Evolutionary conservation across 495 filamentous ascomycete species (phyloP).

Genomic region (Penicillium ochrochloron): DNA sequence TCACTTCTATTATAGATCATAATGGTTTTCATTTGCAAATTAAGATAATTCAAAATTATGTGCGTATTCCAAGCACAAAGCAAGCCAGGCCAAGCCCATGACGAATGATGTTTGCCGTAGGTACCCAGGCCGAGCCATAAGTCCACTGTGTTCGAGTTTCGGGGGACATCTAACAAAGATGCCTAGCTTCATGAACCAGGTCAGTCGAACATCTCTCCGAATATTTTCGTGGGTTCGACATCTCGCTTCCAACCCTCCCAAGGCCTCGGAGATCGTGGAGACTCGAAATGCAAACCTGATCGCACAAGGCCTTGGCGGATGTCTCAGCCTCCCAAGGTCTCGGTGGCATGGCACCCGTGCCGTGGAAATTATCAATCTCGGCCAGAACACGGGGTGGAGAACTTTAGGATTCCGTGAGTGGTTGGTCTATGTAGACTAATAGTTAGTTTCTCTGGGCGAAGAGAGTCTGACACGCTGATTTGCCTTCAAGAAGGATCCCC

Average conservation of each 20-base stretch:
- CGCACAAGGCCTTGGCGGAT: not conserved
- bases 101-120: too few species aligned
- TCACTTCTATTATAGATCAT: not conserved
- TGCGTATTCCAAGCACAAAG: too few species aligned
- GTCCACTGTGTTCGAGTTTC: too few species aligned
- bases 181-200: too few species aligned
- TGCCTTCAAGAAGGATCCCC: not conserved
- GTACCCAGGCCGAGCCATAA: too few species aligned
- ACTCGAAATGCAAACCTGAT: not conserved
- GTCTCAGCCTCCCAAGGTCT: constrained; percentile 5
- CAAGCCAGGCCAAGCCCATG: too few species aligned
- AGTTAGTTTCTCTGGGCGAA: constrained; percentile 5
- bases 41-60: not conserved
- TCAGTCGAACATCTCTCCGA: too few species aligned
- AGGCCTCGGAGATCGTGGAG: too few species aligned
- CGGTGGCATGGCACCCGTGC: not conserved
- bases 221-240: too few species aligned
- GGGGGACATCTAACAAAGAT: too few species aligned
- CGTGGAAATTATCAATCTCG: not conserved
- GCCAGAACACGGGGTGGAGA: constrained; percentile 12
- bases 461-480: not conserved
- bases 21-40: not conserved
- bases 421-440: not conserved
- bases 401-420: not conserved
- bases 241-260: too few species aligned